Evolutionary conservation across 495 filamentous ascomycete genomes (phyloP).

Genomic region (Tuber aestivum): DNA sequence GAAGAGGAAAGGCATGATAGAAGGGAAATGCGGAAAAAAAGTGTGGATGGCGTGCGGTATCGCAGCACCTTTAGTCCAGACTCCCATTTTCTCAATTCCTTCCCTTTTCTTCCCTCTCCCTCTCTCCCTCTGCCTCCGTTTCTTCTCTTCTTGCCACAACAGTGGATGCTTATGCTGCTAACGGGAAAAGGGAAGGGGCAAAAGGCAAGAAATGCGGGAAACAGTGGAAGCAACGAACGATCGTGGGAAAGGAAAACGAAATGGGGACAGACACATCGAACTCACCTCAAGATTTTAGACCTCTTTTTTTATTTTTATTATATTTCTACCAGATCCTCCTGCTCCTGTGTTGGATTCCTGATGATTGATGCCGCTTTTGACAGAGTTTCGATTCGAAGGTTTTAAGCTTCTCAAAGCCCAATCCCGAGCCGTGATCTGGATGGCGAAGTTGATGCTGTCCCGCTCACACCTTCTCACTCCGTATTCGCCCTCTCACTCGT

Average conservation of each 20-base stretch:
- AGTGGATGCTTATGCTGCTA: conserved; percentile 1
- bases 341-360: background rate
- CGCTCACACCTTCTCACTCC: conserved; percentile 22
- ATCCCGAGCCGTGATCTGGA: background rate
- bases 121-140: background rate
- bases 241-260: too few species aligned
- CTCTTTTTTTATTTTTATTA: background rate
- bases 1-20: conserved; percentile 8
- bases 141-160: conserved; percentile 4
- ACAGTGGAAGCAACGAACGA: background rate
- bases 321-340: background rate
- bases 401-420: background rate
- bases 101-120: conserved; percentile 9
- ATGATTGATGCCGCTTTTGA: conserved; percentile 2
- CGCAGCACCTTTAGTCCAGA: conserved; percentile 26
- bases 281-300: conserved; percentile 1
- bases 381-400: background rate
- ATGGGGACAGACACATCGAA: background rate
- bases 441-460: conserved; percentile 3
- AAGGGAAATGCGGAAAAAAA: conserved; percentile 2
- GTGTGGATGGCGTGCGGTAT: conserved; percentile 5
- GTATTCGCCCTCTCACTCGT: conserved; percentile 14
- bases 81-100: conserved; percentile 24
- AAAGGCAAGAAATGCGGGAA: background rate
- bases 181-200: background rate